Evolutionary conservation across 352 stramenopile genomes (phyloP).

Genomic region (Phytophthora pisi): DNA sequence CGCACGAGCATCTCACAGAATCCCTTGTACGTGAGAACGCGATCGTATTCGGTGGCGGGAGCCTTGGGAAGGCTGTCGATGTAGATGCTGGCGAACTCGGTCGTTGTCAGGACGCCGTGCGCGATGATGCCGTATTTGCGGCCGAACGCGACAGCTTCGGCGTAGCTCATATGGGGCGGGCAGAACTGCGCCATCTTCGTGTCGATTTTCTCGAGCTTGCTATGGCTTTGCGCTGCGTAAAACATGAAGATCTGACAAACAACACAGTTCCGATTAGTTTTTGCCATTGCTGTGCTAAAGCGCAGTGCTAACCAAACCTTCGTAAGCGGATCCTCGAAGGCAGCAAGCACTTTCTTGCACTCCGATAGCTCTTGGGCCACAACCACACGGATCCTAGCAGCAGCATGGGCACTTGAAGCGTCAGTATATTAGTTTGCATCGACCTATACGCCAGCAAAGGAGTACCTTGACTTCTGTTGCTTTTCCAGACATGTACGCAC

Average conservation of each 20-base stretch:
- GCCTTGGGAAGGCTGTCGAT: constrained; percentile 74
- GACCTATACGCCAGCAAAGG: neutral
- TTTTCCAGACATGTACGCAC: constrained; percentile 72
- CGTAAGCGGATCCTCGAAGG: constrained; percentile 67
- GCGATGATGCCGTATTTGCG: constrained; percentile 81
- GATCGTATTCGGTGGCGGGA: constrained; percentile 57
- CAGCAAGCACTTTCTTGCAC: constrained; percentile 61
- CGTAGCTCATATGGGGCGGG: constrained; percentile 68
- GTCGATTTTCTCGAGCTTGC: constrained; percentile 74
- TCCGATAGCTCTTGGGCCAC: constrained; percentile 64
- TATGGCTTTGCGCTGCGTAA: constrained; percentile 54
- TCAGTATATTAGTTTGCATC: neutral
- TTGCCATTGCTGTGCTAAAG: no score
- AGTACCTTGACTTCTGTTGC: constrained; percentile 58
- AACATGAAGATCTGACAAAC: constrained; percentile 56
- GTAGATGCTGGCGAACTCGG: constrained; percentile 77
- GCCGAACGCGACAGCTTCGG: constrained; percentile 67
- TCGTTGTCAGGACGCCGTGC: constrained; percentile 75
- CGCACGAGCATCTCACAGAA: constrained; percentile 78
- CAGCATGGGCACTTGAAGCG: neutral
- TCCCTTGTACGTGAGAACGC: constrained; percentile 61
- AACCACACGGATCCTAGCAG: constrained; percentile 41
- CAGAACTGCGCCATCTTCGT: constrained; percentile 52
- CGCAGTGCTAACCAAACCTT: constrained; percentile 32
- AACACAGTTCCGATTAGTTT: neutral